Percentiles rank a stretch among this genome's conserved stretches.
These are phyloP conservation scores for Rutstroemia sp. DNA, from an alignment of 2,329 filamentous ascomycete genomes.

Conservation along the genomic window DNA sequence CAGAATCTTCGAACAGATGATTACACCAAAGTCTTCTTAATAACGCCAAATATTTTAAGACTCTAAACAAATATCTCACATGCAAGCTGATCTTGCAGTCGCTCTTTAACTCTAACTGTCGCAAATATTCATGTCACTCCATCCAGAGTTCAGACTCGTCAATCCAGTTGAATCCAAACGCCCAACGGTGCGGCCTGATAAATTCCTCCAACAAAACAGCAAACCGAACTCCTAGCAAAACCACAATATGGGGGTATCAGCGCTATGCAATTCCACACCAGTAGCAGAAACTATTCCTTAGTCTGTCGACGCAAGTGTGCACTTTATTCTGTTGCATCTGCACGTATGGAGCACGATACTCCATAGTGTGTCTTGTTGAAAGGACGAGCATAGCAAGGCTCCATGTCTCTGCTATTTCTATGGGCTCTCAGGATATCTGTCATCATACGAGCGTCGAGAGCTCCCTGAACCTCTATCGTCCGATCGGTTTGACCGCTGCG, in stretches of 20 bases:
- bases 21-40: too few species aligned
- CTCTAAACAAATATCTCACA: too few species aligned
- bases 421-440: conserved; percentile 14
- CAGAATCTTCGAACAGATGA: too few species aligned
- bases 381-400: neutral
- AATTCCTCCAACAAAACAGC: neutral
- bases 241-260: neutral
- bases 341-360: neutral
- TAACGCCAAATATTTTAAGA: too few species aligned
- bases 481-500: conserved; percentile 13
- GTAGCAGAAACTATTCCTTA: neutral
- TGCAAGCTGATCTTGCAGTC: too few species aligned
- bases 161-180: neutral
- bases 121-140: too few species aligned
- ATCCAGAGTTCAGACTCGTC: too few species aligned
- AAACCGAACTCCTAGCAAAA: neutral
- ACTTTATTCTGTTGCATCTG: neutral
- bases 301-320: neutral
- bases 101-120: too few species aligned
- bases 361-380: conserved; percentile 2
- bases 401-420: conserved; percentile 12
- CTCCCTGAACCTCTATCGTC: conserved; percentile 17
- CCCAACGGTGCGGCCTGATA: neutral
- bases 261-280: neutral
- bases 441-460: conserved; percentile 18